Evolutionary conservation across 2,329 filamentous ascomycete genomes (phyloP), one percentile per base, ranked within the genome.

Genomic region (Grosmannia clavigera): DNA sequence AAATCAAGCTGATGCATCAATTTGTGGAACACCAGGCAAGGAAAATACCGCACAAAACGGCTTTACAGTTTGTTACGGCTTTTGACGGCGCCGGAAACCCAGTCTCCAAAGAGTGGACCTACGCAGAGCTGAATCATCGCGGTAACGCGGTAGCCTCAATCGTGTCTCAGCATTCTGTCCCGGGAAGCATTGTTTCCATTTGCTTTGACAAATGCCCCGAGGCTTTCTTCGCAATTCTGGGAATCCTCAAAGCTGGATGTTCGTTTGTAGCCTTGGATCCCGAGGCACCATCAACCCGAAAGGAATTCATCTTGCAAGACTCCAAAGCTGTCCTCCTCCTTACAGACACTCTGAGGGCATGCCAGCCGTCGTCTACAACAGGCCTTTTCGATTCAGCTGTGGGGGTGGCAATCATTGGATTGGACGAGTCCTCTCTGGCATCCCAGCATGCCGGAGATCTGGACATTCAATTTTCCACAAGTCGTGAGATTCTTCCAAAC

Each of bases 181-280:
- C 81, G 0, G 86, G 88, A 0, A 75, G 74, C 31, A 82, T 92
- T 5, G 76, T 95, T 27, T 89, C 84, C 0, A 79, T 92, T 10
- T 90, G 87, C 68, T 95, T 95, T 67, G 84, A 90, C 60, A 95
- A 95, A 68, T 92, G 86, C 62, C 85, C 90, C 0, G 87, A 92
- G 68, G 90, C 90, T 0, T 92, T 89, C 46, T 89, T 94, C 66
- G 81, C 86, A 0, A 91, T 95, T 48, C 74, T 95, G 1, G 90
- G 90, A 1, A 85, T 94, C 59, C 73, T 95, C 38, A 95, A 95
- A 69, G 83, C 87, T 6, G 90, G 90, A 0, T 92, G 87, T 68
- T 82, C 86, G 1, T 95, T 92, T 70, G 78, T 95, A 19, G 89
- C 90, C 0, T 78, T 95, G 11, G 90, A 95, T 67, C 85, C 88